Conservation (phyloP, 208 protist genomes). For the Crithidia acanthocephali region DNA sequence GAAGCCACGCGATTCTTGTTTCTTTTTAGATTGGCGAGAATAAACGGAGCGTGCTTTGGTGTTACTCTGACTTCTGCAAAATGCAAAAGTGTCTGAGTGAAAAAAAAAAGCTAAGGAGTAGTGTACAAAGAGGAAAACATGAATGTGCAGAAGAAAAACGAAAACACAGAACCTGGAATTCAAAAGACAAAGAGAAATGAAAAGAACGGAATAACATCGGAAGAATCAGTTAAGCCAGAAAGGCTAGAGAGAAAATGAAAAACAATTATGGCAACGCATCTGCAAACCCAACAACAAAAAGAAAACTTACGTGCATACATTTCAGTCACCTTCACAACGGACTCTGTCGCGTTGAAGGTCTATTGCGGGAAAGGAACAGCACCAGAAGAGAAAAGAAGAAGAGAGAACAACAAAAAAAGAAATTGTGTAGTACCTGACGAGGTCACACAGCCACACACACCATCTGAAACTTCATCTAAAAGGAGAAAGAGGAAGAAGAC, state of each 20-base stretch:
- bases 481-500: no score
- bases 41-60: no score
- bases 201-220: neutral
- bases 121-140: constrained; percentile 8
- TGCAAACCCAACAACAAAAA: neutral
- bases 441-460: no score
- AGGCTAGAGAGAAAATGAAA: neutral
- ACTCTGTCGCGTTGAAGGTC: constrained; percentile 1
- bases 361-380: constrained; percentile 1
- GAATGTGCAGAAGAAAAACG: neutral
- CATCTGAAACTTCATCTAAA: no score
- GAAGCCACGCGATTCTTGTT: no score
- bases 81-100: no score
- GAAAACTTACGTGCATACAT: neutral
- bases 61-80: no score
- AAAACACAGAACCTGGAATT: neutral
- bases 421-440: neutral
- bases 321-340: neutral
- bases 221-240: neutral
- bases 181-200: neutral
- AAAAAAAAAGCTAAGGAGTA: constrained; percentile 15
- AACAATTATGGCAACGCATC: neutral
- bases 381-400: neutral
- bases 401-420: neutral
- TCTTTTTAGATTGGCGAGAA: no score